Evolutionary conservation across 768 basidiomycete species (phyloP).

Genomic region (Flagelloscypha sp.): DNA sequence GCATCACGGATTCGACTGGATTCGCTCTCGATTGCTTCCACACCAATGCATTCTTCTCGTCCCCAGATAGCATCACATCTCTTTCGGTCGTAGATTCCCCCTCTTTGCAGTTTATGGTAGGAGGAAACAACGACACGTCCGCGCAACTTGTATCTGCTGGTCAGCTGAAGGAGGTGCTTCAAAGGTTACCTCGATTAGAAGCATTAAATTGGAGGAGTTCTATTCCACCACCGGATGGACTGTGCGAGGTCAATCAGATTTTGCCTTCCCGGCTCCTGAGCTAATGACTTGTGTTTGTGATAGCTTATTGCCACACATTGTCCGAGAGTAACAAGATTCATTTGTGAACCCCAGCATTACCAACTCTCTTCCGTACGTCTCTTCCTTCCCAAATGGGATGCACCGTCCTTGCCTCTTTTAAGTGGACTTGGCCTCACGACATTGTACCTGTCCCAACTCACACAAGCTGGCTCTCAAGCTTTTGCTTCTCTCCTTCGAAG

Average conservation of each 20-base stretch:
- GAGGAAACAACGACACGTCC: too few relatives aligned
- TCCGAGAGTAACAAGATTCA: slow-evolving; percentile 1
- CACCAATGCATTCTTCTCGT: too few relatives aligned
- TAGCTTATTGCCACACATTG: slow-evolving; percentile 3
- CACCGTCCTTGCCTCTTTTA: slow-evolving; percentile 25
- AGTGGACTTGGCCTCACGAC: slow-evolving; percentile 18
- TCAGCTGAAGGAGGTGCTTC: slow-evolving; percentile 9
- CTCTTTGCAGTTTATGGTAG: too few relatives aligned
- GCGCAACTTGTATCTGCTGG: slow-evolving; percentile 10
- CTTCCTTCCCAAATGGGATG: slow-evolving; percentile 25
- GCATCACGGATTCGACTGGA: too few relatives aligned
- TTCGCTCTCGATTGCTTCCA: too few relatives aligned
- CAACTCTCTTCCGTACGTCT: slow-evolving; percentile 5
- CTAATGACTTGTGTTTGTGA: background rate
- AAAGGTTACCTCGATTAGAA: slow-evolving; percentile 17
- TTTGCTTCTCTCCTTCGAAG: slow-evolving; percentile 17
- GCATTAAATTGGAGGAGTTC: slow-evolving; percentile 23
- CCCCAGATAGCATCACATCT: too few relatives aligned
- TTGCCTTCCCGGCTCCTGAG: background rate
- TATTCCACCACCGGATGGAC: slow-evolving; percentile 27
- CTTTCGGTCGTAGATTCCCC: too few relatives aligned
- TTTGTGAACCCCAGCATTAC: background rate
- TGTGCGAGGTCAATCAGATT: slow-evolving; percentile 25
- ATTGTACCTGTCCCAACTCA: slow-evolving; percentile 24
- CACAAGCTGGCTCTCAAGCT: slow-evolving; percentile 25